Conservation (phyloP, 441 rosid species). For the Adansonia gregorii region DNA sequence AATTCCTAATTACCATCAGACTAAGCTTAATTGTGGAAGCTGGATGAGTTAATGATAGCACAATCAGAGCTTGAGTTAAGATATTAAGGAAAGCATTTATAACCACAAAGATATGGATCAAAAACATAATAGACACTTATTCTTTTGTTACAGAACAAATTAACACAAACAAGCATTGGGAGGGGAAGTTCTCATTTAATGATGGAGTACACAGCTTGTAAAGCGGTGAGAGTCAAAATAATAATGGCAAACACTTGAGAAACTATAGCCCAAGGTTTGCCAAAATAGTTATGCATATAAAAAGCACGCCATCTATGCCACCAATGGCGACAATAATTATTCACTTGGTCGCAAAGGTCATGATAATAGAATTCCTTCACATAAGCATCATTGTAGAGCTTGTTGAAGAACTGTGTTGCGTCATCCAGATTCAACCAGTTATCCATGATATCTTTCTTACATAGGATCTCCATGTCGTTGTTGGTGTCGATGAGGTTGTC, state of each 20-base stretch:
- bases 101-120: not conserved
- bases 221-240: slow-evolving; percentile 17
- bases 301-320: slow-evolving; percentile 34
- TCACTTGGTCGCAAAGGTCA: slow-evolving; percentile 29
- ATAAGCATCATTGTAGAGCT: slow-evolving; percentile 35
- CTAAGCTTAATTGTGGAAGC: no score
- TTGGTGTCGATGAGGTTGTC: slow-evolving; percentile 37
- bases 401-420: slow-evolving; percentile 36
- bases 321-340: not conserved
- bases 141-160: slow-evolving; percentile 9
- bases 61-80: no score
- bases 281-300: slow-evolving; percentile 23
- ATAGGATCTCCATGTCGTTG: slow-evolving; percentile 31
- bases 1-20: no score
- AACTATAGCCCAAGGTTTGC: slow-evolving; percentile 35
- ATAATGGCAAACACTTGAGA: slow-evolving; percentile 29
- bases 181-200: slow-evolving; percentile 11
- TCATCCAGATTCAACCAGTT: slow-evolving; percentile 37
- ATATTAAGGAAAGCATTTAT: no score
- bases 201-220: not conserved
- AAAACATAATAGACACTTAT: not conserved
- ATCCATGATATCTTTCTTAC: slow-evolving; percentile 17
- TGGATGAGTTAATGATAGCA: no score
- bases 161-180: not conserved
- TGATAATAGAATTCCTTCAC: slow-evolving; percentile 26